These are phyloP conservation scores for Lojkania enalia DNA, from an alignment of 2,329 filamentous ascomycete genomes.

Conservation along the genomic window DNA sequence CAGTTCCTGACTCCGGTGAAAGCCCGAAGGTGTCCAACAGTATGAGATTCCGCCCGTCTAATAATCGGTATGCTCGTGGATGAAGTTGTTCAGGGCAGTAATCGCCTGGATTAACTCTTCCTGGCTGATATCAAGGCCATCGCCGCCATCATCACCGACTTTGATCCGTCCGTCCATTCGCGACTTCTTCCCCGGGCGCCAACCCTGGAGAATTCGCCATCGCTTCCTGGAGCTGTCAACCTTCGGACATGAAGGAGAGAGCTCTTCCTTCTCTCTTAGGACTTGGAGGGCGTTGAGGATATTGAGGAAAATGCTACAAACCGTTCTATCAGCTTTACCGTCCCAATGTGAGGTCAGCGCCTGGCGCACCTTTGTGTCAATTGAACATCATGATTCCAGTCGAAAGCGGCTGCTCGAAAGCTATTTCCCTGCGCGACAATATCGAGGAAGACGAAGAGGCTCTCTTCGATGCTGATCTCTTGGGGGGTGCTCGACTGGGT, in stretches of 20 bases:
- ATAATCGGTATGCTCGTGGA: slow-evolving; percentile 42
- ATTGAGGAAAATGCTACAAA: slow-evolving; percentile 40
- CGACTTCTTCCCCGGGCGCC: slow-evolving; percentile 31
- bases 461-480: slow-evolving; percentile 43
- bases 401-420: slow-evolving; percentile 36
- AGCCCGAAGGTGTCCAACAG: no score
- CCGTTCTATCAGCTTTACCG: slow-evolving; percentile 14
- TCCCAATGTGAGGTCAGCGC: slow-evolving; percentile 8
- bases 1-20: no score
- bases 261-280: slow-evolving; percentile 38
- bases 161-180: slow-evolving; percentile 37
- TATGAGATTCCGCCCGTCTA: no score
- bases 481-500: slow-evolving; percentile 31
- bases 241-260: slow-evolving; percentile 35
- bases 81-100: slow-evolving; percentile 44
- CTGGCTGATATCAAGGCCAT: slow-evolving; percentile 39
- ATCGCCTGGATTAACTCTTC: slow-evolving; percentile 37
- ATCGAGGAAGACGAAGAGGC: slow-evolving; percentile 43
- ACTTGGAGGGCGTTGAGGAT: slow-evolving; percentile 39
- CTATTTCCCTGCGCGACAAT: slow-evolving; percentile 43
- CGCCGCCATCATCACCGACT: slow-evolving; percentile 36
- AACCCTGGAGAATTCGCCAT: slow-evolving; percentile 37
- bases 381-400: slow-evolving; percentile 41
- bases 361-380: slow-evolving; percentile 39
- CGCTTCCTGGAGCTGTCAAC: slow-evolving; percentile 35